Conservation (phyloP, 768 basidiomycete genomes). For the Strobilomyces dryophilus region DNA sequence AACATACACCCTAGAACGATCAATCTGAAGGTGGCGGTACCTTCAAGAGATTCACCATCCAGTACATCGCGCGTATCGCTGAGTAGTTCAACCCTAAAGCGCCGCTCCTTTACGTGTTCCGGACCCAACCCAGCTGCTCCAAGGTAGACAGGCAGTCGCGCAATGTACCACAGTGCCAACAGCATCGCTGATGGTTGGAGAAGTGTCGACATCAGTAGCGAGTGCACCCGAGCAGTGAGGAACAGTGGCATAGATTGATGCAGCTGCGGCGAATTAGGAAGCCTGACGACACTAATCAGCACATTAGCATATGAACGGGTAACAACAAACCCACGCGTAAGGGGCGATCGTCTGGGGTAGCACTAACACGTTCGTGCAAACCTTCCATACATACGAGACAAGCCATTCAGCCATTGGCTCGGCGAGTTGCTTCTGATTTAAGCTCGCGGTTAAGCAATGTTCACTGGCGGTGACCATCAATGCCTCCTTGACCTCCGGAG, state of each 20-base stretch:
- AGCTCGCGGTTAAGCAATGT: slow-evolving; percentile 34
- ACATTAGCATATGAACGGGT: background rate
- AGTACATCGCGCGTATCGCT: slow-evolving; percentile 42
- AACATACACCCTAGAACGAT: slow-evolving; percentile 80
- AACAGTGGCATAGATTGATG: slow-evolving; percentile 39
- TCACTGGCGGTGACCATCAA: slow-evolving; percentile 41
- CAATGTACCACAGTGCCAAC: slow-evolving; percentile 79
- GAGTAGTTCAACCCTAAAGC: slow-evolving; percentile 62
- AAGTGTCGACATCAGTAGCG: slow-evolving; percentile 71
- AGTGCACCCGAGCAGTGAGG: slow-evolving; percentile 62
- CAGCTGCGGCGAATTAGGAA: slow-evolving; percentile 29
- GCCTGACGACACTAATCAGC: slow-evolving; percentile 17
- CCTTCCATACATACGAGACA: slow-evolving; percentile 77
- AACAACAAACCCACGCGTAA: slow-evolving; percentile 45
- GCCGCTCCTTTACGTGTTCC: slow-evolving; percentile 55
- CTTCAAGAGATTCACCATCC: slow-evolving; percentile 49
- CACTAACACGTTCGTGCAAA: slow-evolving; percentile 67
- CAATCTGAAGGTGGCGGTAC: slow-evolving; percentile 65
- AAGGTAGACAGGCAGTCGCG: slow-evolving; percentile 68
- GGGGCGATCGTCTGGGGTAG: slow-evolving; percentile 51
- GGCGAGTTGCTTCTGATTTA: slow-evolving; percentile 65
- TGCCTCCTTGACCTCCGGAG: slow-evolving; percentile 15
- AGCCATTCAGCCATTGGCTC: slow-evolving; percentile 80
- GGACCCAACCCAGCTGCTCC: slow-evolving; percentile 45
- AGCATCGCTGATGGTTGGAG: slow-evolving; percentile 79